Evolutionary conservation across 1,139 yeast genomes (phyloP).

Genomic region (Saccharomyces hybrid): DNA sequence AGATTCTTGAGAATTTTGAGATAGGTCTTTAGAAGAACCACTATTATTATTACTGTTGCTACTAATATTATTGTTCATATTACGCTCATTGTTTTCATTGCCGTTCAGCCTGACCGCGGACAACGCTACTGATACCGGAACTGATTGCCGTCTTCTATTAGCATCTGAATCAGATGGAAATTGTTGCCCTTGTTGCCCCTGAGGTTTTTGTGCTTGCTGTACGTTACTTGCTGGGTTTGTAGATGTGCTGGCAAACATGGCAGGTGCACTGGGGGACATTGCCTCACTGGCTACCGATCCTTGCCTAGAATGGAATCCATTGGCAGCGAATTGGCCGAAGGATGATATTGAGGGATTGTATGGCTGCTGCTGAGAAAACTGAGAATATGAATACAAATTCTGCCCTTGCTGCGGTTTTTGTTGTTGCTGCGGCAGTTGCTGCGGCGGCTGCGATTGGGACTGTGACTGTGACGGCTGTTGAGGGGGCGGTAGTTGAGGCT

Average conservation of each 20-base stretch:
- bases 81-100: background rate
- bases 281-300: conserved; percentile 26
- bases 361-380: conserved; percentile 17
- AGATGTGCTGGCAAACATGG: conserved; percentile 7
- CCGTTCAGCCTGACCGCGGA: background rate
- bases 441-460: background rate
- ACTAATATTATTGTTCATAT: background rate
- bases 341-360: conserved; percentile 11
- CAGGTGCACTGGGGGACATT: conserved; percentile 25
- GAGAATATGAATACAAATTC: conserved; percentile 20
- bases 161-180: conserved; percentile 4
- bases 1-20: background rate
- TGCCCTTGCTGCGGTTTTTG: conserved; percentile 4
- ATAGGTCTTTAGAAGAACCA: background rate
- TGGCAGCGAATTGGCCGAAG: conserved; percentile 20
- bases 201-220: background rate
- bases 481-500: conserved; percentile 21
- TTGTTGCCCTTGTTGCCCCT: background rate
- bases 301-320: conserved; percentile 25
- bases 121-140: background rate
- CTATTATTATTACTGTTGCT: background rate
- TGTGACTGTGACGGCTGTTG: background rate
- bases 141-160: background rate
- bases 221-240: conserved; percentile 4
- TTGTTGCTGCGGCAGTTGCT: conserved; percentile 8